phyloP scores from a whole-genome alignment of 164 flowering plant species.

The Berberis thunbergii region DNA sequence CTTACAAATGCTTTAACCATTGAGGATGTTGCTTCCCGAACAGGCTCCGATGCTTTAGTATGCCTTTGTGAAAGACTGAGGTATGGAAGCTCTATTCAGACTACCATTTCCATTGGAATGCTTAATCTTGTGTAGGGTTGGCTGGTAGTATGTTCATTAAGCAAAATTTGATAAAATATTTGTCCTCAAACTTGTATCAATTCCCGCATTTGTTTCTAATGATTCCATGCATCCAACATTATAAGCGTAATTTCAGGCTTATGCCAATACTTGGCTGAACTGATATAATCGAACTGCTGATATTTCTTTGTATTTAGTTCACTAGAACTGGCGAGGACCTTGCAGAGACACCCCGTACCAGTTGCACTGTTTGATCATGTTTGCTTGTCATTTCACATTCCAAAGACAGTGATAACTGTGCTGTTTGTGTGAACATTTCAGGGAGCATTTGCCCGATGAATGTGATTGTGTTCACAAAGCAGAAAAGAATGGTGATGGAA shows the following conservation, averaged over 20 bases:
- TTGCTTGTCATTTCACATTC: neutral
- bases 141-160: neutral
- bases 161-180: neutral
- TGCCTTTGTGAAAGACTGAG: conserved; percentile 89
- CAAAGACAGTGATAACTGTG: neutral
- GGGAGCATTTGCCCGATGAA: conserved; percentile 43
- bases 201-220: neutral
- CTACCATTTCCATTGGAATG: neutral
- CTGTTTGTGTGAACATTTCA: conserved; percentile 11
- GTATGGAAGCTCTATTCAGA: conserved; percentile 21
- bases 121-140: neutral
- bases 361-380: neutral
- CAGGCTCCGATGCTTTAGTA: conserved; percentile 89
- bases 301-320: neutral
- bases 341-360: neutral
- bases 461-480: conserved; percentile 8
- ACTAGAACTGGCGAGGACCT: neutral
- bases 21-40: conserved; percentile 81
- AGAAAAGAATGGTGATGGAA: no score
- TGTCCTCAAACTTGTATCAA: neutral
- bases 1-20: conserved; percentile 56
- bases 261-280: neutral
- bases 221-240: neutral
- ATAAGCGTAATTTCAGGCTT: neutral
- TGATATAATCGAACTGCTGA: neutral